Base-by-base conservation (phyloP, 306 rosid genomes). In the Castanopsis chinensis region DNA sequence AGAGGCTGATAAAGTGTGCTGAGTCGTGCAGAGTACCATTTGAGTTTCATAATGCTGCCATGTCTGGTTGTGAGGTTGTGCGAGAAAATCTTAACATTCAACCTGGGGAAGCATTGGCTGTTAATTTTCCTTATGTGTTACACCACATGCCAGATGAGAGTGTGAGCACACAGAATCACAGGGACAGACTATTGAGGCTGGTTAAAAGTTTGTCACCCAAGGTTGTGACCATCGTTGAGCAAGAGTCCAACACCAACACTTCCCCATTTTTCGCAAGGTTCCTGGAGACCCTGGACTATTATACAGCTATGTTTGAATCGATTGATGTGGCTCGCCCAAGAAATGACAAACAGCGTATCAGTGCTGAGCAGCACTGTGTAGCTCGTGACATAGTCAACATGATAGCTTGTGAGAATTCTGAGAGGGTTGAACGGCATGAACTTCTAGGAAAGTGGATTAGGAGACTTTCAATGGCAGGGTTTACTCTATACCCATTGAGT, bases 101-200 rank as follows among this genome's bases (percentile, higher is more conserved):
- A 75, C 89, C 83, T 0, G 96, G 84, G 41, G 99, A 96, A 78
- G 92, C 98, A 3, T 19, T 96, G 51, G 96, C 87, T 0, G 98
- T 93, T 74, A 95, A 87, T 64, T 93, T 93, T 72, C 97, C 99
- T 1, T 95, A 76, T 30, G 82, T 83, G 72, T 79, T 95, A 79
- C 99, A 95, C 84, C 99, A 95, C 87, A 93, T 95, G 94, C 89
- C 99, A 0, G 99, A 95, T n/a, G 99, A 95, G 89, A 93, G 99
- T 45, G 99, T 95, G 73, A 91, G 96, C 95, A 89, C 84, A 8
- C 84, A 88, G 61, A 95, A 95, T 33, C 97, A 95, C 5, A 86
- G 99, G 55, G 99, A 95, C 80, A 85, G 97, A 69, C 76, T 95
- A 12, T 54, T 95, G 72, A 87, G 99, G 86, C 52, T 91, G 79